Conservation (phyloP, 768 basidiomycete species). For the Gloeopeniophorella convolvens region DNA sequence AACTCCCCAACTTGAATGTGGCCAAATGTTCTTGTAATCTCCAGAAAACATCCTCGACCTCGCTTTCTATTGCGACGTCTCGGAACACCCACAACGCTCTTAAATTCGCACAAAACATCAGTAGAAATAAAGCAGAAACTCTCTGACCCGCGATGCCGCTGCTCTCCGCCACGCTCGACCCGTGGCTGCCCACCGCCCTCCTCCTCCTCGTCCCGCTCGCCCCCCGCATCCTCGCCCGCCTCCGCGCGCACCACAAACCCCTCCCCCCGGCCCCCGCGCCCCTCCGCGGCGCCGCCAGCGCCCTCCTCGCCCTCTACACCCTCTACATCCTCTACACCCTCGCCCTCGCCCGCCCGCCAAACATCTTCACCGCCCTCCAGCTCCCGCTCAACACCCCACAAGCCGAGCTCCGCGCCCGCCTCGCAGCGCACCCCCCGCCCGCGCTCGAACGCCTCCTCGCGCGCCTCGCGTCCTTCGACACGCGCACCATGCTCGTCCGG, state of each 20-base stretch:
- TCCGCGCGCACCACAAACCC: neutral
- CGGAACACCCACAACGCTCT: no score
- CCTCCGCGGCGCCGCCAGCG: constrained; percentile 3
- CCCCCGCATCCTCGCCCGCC: neutral
- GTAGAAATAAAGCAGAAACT: no score
- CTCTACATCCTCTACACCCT: constrained; percentile 13
- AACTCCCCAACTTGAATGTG: no score
- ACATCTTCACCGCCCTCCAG: constrained; percentile 17
- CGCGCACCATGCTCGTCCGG: constrained; percentile 18
- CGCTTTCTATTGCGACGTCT: no score
- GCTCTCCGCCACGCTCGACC: neutral
- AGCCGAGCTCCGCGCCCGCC: constrained; percentile 5
- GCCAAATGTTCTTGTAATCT: no score
- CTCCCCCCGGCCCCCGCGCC: neutral
- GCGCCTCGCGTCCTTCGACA: constrained; percentile 18
- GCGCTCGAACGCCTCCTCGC: constrained; percentile 15
- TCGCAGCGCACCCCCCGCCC: constrained; percentile 7
- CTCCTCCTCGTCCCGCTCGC: neutral
- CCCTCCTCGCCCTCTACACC: constrained; percentile 12
- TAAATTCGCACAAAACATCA: no score
- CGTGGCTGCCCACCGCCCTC: constrained; percentile 3
- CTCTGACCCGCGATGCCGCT: neutral
- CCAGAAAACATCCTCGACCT: neutral
- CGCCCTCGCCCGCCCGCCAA: constrained; percentile 12
- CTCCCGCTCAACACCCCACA: constrained; percentile 15